Base-by-base conservation (phyloP, 352 stramenopile genomes). In the Globisporangium rhizosaccharum region DNA sequence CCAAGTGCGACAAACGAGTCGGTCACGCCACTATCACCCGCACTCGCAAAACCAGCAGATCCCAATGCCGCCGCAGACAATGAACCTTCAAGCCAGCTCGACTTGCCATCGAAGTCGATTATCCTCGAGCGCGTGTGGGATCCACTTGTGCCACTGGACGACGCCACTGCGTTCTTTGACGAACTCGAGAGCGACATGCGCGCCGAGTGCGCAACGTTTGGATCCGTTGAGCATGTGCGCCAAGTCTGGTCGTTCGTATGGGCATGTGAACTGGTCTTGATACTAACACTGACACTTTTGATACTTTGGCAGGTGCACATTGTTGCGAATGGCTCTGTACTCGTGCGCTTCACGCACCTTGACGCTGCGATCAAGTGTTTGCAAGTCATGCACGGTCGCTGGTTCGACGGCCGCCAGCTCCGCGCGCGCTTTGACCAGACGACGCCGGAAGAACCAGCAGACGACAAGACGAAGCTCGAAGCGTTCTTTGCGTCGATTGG, bases 171-270 rank as follows among this genome's bases (percentile, higher is more conserved):
- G 8, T 90, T 88, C 44, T 85, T 94, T 28, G 62, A 72, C 20
- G 83, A 92, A 12, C 60, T 94, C n/a, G 79, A 94, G 61, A 67
- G 89, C 10, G 85, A 94, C 51, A 90, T 94, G 72, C 71, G 74
- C 1, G 55, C 64, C 17, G 85, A 93, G 52, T 94, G 85, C 65
- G 61, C 59, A 52, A 92, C 90, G 46, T 73, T 85, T 49, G 85
- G 85, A 41, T 26, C 57, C 0, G 80, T 94, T 17, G 67, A 87
- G 4, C 76, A 76, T 44, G 75, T 87, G 62, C 17, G 62, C 52
- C 20, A 2, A 33, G 3, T 42, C 9, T 20, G 50, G 1, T 18
- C 42, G 1, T 3, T 53, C 9, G 23, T 26, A 37, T 23, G 47
- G 25, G 6, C 44, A 11, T 18, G 56, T 23, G 14, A 23, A 10